Percentiles rank a stretch among this genome's conserved stretches.
Conservation (phyloP, 2,329 filamentous ascomycete species). For the Botryotinia calthae region DNA sequence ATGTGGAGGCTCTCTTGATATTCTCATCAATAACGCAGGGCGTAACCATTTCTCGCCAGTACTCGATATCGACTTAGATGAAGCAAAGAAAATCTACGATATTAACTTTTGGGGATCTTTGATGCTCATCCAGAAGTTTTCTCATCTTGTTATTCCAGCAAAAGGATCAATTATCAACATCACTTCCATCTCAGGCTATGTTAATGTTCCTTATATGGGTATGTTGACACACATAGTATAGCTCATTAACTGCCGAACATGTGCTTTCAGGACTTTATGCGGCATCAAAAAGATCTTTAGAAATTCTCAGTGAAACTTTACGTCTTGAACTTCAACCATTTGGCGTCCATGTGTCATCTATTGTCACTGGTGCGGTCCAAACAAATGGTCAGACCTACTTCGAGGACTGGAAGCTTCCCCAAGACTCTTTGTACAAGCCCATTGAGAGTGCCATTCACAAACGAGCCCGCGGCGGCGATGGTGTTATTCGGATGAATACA, state of each 20-base stretch:
- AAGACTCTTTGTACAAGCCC: not conserved
- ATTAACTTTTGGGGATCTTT: constrained; percentile 36
- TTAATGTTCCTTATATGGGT: constrained; percentile 34
- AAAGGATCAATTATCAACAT: constrained; percentile 35
- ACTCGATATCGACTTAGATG: constrained; percentile 34
- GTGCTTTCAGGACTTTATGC: constrained; percentile 27
- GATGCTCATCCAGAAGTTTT: constrained; percentile 35
- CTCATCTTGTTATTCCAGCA: constrained; percentile 29
- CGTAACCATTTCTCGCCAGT: constrained; percentile 32
- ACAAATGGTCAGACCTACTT: constrained; percentile 12
- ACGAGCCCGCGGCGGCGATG: not conserved
- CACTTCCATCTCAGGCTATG: constrained; percentile 26
- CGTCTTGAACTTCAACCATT: constrained; percentile 14
- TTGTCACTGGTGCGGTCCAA: constrained; percentile 14
- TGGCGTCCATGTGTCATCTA: constrained; percentile 20
- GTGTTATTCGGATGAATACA: not conserved
- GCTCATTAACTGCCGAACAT: constrained; percentile 18
- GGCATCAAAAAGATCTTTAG: constrained; percentile 18
- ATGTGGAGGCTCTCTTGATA: constrained; percentile 42
- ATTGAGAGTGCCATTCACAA: not conserved
- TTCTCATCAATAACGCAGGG: constrained; percentile 47
- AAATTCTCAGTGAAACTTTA: not conserved
- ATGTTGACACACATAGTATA: constrained; percentile 21
- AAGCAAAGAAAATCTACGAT: constrained; percentile 35
- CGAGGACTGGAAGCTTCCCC: not conserved